Percentiles rank a stretch among this genome's conserved stretches.
These are phyloP conservation scores for Poa pratensis DNA, from an alignment of 176 grass and related monocot species.

Conservation along the genomic window DNA sequence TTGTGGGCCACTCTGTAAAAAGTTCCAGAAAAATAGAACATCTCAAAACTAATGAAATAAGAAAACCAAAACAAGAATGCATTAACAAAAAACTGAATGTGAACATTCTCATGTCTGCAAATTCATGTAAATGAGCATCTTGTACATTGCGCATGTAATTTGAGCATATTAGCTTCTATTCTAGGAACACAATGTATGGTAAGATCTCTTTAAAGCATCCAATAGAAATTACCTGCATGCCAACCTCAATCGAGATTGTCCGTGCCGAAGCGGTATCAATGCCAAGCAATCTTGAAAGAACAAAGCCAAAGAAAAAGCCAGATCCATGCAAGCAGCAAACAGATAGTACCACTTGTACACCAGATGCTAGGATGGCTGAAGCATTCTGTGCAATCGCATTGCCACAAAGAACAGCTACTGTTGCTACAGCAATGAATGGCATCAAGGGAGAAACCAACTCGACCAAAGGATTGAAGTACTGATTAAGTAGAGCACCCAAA, in stretches of 20 bases:
- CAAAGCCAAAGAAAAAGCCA: constrained; percentile 87
- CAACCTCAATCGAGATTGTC: constrained; percentile 91
- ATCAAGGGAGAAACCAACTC: constrained; percentile 79
- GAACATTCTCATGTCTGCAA: neutral
- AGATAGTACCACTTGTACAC: constrained; percentile 65
- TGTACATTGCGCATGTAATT: neutral
- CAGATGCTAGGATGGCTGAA: constrained; percentile 75
- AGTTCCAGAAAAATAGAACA: neutral
- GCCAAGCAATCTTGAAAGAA: constrained; percentile 67
- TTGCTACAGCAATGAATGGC: constrained; percentile 82
- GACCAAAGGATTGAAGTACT: constrained; percentile 73
- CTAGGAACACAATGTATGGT: neutral
- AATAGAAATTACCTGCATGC: constrained; percentile 78
- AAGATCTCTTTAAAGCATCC: neutral
- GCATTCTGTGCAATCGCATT: constrained; percentile 91
- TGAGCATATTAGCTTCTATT: neutral
- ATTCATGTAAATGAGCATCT: constrained; percentile 5
- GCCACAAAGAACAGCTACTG: constrained; percentile 87
- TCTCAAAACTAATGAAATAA: neutral
- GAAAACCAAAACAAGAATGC: neutral
- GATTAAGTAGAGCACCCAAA: constrained; percentile 84
- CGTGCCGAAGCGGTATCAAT: constrained; percentile 72
- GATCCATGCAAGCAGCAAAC: constrained; percentile 68
- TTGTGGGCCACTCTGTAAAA: too few species aligned
- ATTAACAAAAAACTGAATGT: neutral